phyloP scores from a whole-genome alignment of 768 basidiomycete species.

The Mycena galopus region DNA sequence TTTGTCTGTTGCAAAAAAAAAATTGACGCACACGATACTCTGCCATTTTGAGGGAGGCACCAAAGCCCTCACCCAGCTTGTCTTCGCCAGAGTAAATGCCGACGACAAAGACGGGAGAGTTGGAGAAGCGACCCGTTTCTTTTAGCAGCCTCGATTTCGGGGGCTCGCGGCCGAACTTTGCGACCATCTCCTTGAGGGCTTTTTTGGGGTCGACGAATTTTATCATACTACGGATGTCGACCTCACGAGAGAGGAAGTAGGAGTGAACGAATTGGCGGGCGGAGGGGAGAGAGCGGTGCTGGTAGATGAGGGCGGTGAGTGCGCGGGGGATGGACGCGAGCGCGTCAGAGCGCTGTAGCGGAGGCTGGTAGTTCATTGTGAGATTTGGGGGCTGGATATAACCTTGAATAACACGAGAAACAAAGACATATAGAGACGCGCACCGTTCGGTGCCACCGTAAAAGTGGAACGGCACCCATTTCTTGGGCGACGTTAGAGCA shows the following conservation, averaged over 20 bases:
- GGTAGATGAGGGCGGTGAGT: constrained; percentile 89
- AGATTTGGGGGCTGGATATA: constrained; percentile 56
- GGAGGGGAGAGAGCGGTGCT: constrained; percentile 84
- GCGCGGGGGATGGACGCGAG: constrained; percentile 90
- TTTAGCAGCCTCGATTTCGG: constrained; percentile 87
- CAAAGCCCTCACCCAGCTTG: constrained; percentile 95
- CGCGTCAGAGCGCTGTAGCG: constrained; percentile 85
- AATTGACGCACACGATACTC: constrained; percentile 83
- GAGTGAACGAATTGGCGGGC: constrained; percentile 92
- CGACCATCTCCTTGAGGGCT: constrained; percentile 79
- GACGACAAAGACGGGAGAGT: constrained; percentile 95
- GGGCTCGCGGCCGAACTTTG: constrained; percentile 73
- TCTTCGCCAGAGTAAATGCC: constrained; percentile 88
- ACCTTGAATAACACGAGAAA: not conserved
- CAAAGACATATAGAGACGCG: constrained; percentile 41
- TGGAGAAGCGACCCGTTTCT: constrained; percentile 92
- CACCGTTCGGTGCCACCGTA: constrained; percentile 88
- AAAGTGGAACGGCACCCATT: constrained; percentile 81
- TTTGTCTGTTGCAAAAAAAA: not conserved
- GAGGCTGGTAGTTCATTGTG: constrained; percentile 55
- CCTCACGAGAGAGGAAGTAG: constrained; percentile 87
- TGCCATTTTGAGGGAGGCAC: constrained; percentile 93
- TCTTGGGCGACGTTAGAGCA: constrained; percentile 90
- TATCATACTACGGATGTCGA: constrained; percentile 84
- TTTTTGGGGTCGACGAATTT: constrained; percentile 89